phyloP scores from a whole-genome alignment of 2,329 filamentous ascomycete genomes.

The Polytolypa hystricis region DNA sequence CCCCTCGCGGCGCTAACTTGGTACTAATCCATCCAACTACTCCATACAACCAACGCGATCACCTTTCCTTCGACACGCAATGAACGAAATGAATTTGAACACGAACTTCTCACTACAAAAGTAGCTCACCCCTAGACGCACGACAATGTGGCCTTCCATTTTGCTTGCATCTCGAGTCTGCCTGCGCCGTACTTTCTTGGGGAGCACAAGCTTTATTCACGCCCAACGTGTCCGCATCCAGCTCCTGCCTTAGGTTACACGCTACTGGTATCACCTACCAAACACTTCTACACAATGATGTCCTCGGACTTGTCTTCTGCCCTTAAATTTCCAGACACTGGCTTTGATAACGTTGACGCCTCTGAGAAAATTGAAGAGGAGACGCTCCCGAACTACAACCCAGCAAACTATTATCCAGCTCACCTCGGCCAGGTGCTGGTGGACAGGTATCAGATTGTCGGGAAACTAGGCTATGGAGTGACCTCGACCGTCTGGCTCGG shows the following conservation, averaged over 20 bases:
- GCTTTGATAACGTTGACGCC: conserved; percentile 4
- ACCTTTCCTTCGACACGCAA: no score
- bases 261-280: no score
- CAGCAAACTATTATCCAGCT: conserved; percentile 9
- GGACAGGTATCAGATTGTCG: conserved; percentile 12
- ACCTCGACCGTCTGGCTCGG: conserved; percentile 16
- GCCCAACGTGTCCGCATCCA: conserved; percentile 1
- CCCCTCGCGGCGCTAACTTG: no score
- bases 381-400: conserved; percentile 6
- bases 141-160: conserved; percentile 2
- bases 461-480: conserved; percentile 15
- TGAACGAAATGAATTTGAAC: no score
- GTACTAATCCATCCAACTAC: no score
- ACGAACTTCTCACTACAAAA: no score
- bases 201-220: not conserved
- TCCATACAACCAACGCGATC: no score
- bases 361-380: conserved; percentile 10
- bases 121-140: not conserved
- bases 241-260: no score
- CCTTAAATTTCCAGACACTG: conserved; percentile 2
- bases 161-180: not conserved
- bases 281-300: not conserved
- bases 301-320: not conserved
- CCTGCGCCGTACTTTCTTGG: conserved; percentile 1
- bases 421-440: conserved; percentile 7